These are phyloP conservation scores for Moricandia moricandioides DNA, from an alignment of 345 rosid genomes.

Conservation along the genomic window DNA sequence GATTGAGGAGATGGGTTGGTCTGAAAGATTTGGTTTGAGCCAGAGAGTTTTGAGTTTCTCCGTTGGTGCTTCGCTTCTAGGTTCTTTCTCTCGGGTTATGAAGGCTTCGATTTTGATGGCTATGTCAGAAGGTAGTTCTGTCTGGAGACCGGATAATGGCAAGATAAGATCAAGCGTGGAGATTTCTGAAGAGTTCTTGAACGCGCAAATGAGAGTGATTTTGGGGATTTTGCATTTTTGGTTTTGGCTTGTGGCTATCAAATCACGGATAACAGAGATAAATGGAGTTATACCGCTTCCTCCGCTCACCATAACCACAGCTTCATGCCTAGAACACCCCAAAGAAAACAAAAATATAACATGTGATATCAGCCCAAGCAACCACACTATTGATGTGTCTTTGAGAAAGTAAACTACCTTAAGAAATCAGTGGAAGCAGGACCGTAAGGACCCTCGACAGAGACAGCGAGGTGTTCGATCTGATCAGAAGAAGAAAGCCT, in stretches of 20 bases:
- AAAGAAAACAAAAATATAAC: background rate
- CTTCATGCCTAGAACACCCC: conserved; percentile 65
- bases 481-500: conserved; percentile 58
- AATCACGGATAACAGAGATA: conserved; percentile 69
- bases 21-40: conserved; percentile 55
- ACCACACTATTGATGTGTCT: background rate
- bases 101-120: conserved; percentile 60
- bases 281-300: conserved; percentile 91
- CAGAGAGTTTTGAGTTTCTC: conserved; percentile 37
- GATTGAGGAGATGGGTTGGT: conserved; percentile 48
- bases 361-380: background rate
- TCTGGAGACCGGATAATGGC: conserved; percentile 45
- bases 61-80: conserved; percentile 19
- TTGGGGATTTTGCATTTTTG: conserved; percentile 45
- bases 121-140: conserved; percentile 40
- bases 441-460: conserved; percentile 92
- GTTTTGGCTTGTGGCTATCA: conserved; percentile 41
- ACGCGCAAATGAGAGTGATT: conserved; percentile 51
- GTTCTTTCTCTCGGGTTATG: conserved; percentile 62
- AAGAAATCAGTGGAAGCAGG: conserved; percentile 71
- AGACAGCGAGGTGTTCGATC: conserved; percentile 44
- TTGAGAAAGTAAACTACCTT: conserved; percentile 38
- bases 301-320: conserved; percentile 81
- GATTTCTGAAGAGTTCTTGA: conserved; percentile 58
- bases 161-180: conserved; percentile 64